A percentile compares a stretch with the other conserved stretches of the same genome.
Evolutionary conservation across 768 basidiomycete genomes (phyloP).

Genomic region (Leucogyrophana mollusca): DNA sequence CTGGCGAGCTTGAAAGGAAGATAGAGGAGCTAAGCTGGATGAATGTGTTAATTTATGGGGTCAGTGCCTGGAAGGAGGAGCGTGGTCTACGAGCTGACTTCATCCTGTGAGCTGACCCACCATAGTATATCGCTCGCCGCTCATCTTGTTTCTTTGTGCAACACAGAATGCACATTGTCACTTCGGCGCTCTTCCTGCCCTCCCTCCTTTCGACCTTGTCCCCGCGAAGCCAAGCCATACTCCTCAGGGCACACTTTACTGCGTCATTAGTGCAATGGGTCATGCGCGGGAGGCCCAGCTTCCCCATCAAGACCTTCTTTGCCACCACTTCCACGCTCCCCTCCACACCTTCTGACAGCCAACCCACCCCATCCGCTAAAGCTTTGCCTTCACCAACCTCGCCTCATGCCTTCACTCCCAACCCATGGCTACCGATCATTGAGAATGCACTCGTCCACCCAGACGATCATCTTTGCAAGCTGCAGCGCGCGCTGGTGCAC

Average conservation of each 20-base stretch:
- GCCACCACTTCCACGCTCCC: slow-evolving; percentile 15
- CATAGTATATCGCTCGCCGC: not conserved
- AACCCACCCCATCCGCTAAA: slow-evolving; percentile 1
- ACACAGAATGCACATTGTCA: slow-evolving; percentile 27
- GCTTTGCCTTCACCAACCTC: not conserved
- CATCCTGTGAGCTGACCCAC: slow-evolving; percentile 41
- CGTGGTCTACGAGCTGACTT: slow-evolving; percentile 45
- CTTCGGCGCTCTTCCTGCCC: slow-evolving; percentile 29
- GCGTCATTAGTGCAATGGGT: slow-evolving; percentile 27
- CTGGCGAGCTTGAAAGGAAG: slow-evolving; percentile 47
- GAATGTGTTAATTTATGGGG: slow-evolving; percentile 51
- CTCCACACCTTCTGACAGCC: slow-evolving; percentile 7
- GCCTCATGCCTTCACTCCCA: slow-evolving; percentile 26
- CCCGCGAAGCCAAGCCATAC: slow-evolving; percentile 16
- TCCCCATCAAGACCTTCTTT: slow-evolving; percentile 32
- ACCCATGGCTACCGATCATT: slow-evolving; percentile 40
- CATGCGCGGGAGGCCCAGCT: slow-evolving; percentile 24
- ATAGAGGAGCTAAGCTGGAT: slow-evolving; percentile 65
- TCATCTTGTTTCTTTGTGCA: not conserved
- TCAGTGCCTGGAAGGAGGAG: slow-evolving; percentile 54
- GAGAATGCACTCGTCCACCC: slow-evolving; percentile 36
- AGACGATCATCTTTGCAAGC: slow-evolving; percentile 30
- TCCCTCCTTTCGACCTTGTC: slow-evolving; percentile 17
- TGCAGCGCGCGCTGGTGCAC: slow-evolving; percentile 34
- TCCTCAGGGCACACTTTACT: slow-evolving; percentile 29